A percentile compares a stretch with the other conserved stretches of the same genome.
Evolutionary conservation across 1,284 basidiomycete genomes (phyloP).

Genomic region (Nidula niveotomentosa): DNA sequence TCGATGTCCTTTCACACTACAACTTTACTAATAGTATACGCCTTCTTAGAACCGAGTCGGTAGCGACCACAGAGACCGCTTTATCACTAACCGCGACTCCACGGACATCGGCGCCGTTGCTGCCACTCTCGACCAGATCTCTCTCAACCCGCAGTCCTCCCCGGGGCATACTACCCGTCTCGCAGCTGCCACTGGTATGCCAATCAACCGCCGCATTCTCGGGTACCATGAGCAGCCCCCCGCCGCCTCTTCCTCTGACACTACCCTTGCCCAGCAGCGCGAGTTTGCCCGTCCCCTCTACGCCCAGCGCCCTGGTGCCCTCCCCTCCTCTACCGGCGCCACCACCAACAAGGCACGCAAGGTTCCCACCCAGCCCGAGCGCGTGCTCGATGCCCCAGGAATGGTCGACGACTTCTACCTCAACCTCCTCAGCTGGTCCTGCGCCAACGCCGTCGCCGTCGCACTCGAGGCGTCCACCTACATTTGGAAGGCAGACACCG

Average conservation of each 20-base stretch:
- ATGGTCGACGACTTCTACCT: slow-evolving; percentile 98
- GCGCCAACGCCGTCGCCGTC: slow-evolving; percentile 85
- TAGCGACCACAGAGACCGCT: slow-evolving; percentile 61
- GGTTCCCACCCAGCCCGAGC: slow-evolving; percentile 83
- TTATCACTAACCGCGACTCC: slow-evolving; percentile 68
- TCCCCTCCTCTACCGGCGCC: slow-evolving; percentile 60
- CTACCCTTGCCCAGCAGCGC: slow-evolving; percentile 68
- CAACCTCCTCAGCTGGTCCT: slow-evolving; percentile 91
- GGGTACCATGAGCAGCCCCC: slow-evolving; percentile 80
- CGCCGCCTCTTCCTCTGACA: slow-evolving; percentile 63
- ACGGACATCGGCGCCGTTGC: slow-evolving; percentile 49
- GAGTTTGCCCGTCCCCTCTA: slow-evolving; percentile 74
- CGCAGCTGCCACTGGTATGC: slow-evolving; percentile 70
- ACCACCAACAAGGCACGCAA: slow-evolving; percentile 70
- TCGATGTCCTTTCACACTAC: slow-evolving; percentile 13
- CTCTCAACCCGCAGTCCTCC: slow-evolving; percentile 60
- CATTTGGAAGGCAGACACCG: slow-evolving; percentile 93
- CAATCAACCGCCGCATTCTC: slow-evolving; percentile 72
- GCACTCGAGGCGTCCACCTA: slow-evolving; percentile 84
- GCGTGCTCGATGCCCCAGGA: slow-evolving; percentile 93
- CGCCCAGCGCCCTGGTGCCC: slow-evolving; percentile 56
- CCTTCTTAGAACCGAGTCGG: slow-evolving; percentile 26
- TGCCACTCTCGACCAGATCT: slow-evolving; percentile 63
- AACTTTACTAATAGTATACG: slow-evolving; percentile 1
- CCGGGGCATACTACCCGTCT: slow-evolving; percentile 78